Percentiles rank a stretch among this genome's conserved stretches.
Evolutionary conservation across 768 basidiomycete genomes (phyloP).

Genomic region (Phallus indusiatus): DNA sequence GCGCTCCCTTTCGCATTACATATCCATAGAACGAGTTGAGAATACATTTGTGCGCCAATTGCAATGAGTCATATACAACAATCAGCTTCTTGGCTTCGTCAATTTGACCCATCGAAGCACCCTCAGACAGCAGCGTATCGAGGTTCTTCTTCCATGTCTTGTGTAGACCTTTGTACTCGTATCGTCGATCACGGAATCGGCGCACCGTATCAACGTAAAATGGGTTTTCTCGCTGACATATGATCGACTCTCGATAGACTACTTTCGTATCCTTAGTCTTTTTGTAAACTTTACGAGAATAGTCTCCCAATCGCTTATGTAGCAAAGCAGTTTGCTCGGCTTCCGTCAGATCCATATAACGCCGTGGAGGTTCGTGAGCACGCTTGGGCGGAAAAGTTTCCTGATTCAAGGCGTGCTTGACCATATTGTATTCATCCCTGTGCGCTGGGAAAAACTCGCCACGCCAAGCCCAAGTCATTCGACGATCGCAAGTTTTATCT

Average conservation of each 20-base stretch:
- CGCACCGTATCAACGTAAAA: conserved; percentile 99
- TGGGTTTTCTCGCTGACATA: conserved; percentile 95
- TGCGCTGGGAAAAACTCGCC: conserved; percentile 98
- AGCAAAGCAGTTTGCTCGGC: conserved; percentile 86
- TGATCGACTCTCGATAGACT: conserved; percentile 87
- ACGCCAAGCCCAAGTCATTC: conserved; percentile 96
- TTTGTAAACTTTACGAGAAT: conserved; percentile 97
- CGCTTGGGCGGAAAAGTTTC: conserved; percentile 82
- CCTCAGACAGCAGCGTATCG: conserved; percentile 60
- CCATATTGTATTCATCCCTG: conserved; percentile 98
- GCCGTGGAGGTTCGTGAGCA: conserved; percentile 62
- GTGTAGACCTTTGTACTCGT: conserved; percentile 96
- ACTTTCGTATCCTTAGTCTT: conserved; percentile 97
- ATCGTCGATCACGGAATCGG: conserved; percentile 91
- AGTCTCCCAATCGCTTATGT: conserved; percentile 96
- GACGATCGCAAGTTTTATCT: conserved; percentile 87
- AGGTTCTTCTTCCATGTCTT: conserved; percentile 99
- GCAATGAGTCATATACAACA: conserved; percentile 93
- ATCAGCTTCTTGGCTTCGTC: conserved; percentile 99
- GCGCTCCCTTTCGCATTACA: conserved; percentile 97
- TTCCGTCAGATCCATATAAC: conserved; percentile 73
- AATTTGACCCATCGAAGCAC: conserved; percentile 70
- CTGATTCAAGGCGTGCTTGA: conserved; percentile 91
- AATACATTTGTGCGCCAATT: conserved; percentile 99
- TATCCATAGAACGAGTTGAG: conserved; percentile 99